Conservation (phyloP, 2,329 filamentous ascomycete genomes). For the Ceratocystis eucalypticola region DNA sequence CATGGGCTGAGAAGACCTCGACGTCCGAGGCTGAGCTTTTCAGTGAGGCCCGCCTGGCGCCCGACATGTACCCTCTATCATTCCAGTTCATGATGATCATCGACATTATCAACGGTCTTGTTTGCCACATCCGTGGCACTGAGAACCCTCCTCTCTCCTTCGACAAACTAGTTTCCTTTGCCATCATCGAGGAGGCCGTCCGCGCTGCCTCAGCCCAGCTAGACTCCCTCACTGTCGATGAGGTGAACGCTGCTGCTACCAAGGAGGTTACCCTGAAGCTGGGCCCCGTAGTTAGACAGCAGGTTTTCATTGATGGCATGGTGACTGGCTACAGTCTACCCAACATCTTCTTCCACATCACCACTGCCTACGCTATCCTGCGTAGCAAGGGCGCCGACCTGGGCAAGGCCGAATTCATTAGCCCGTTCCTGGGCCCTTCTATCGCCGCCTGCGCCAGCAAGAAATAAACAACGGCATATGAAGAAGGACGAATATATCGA, state of each 20-base stretch:
- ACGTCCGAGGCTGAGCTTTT: constrained; percentile 8
- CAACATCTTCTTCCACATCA: constrained; percentile 49
- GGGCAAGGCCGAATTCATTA: constrained; percentile 42
- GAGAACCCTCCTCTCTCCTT: not conserved
- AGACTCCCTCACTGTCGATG: constrained; percentile 11
- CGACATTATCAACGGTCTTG: not conserved
- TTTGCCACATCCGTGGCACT: constrained; percentile 10
- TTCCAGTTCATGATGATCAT: constrained; percentile 24
- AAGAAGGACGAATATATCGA: not conserved
- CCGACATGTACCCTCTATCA: constrained; percentile 28
- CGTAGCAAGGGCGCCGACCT: constrained; percentile 42
- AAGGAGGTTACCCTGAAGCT: constrained; percentile 24
- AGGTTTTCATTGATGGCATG: constrained; percentile 19
- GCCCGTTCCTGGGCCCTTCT: constrained; percentile 13
- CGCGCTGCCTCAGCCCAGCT: constrained; percentile 7
- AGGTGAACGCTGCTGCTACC: constrained; percentile 25
- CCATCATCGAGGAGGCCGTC: constrained; percentile 1
- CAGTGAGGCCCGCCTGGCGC: constrained; percentile 22
- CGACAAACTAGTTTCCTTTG: constrained; percentile 7
- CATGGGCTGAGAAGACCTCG: constrained; percentile 4
- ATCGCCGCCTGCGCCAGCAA: constrained; percentile 7
- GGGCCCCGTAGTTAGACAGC: constrained; percentile 21
- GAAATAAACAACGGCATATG: not conserved
- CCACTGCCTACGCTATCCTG: constrained; percentile 43
- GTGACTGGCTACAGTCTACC: constrained; percentile 34